Conservation (phyloP, 73 alveolate genomes). For the Symbiodinium pilosum region DNA sequence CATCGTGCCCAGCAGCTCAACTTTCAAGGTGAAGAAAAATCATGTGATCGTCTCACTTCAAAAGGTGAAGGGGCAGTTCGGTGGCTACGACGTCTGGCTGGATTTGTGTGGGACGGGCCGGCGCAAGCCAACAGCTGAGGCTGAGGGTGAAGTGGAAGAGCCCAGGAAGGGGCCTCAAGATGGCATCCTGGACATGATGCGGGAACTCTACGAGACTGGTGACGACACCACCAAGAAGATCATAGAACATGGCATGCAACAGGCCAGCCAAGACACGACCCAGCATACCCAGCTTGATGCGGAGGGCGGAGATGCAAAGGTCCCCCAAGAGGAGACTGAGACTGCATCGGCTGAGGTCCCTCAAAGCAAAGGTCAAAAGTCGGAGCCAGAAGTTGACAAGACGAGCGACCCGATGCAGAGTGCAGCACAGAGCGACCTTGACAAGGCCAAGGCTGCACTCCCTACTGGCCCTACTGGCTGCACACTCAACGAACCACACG, state of each 20-base stretch:
- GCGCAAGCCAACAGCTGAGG: not conserved
- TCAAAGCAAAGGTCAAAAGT: no score
- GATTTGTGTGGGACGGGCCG: not conserved
- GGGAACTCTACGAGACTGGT: not conserved
- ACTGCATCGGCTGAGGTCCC: not conserved
- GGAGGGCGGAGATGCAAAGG: not conserved
- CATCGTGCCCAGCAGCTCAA: not conserved
- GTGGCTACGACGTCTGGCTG: not conserved
- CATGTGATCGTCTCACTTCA: not conserved
- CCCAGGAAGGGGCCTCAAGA: not conserved
- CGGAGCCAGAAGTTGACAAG: no score
- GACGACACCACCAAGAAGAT: not conserved
- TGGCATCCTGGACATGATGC: constrained; percentile 6
- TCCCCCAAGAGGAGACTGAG: not conserved
- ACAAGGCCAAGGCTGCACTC: no score
- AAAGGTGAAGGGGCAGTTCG: not conserved
- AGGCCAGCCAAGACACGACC: not conserved
- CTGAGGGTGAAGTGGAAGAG: not conserved
- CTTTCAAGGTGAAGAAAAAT: not conserved
- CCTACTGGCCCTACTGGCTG: no score
- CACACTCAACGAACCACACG: not conserved
- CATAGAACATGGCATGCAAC: not conserved
- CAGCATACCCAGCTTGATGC: not conserved
- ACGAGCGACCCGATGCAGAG: no score
- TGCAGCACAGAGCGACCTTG: no score